Base-by-base conservation (phyloP, 2,329 filamentous ascomycete genomes). In the Rosellinia necatrix region DNA sequence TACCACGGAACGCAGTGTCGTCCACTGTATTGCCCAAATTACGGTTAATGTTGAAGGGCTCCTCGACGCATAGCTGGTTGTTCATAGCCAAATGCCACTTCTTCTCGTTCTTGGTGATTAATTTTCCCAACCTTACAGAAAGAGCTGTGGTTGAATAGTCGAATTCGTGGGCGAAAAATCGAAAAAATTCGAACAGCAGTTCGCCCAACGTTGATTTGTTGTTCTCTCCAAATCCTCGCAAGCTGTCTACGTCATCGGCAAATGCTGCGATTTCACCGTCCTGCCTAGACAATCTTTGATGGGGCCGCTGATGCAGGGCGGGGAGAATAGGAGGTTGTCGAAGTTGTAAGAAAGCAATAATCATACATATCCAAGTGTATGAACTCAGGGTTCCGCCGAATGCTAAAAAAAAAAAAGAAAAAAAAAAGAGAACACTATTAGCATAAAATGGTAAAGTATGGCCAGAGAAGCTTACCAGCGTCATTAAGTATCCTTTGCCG, bases 331-430 rank as follows among this genome's bases (percentile, higher is more conserved):
- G 90, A 13, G 91, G 90, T 57, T 88, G 82, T 66, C 92, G 86
- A 48, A 91, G 89, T 74, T 99, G 94, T 22, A 99, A 81, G 69
- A 97, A 99, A 65, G 92, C 96, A 70, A 99, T 89, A 64, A 97
- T 96, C 81, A 99, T 85, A 74, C 94, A 99, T 71, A 97, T 97
- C 94, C 94, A 99, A 19, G 94, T 97, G 71, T 99, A 99, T 15
- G 94, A 99, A 74, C 93, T 97, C 58, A 99, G 81, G 6, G 94
- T 99, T 54, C 91, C 92, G 60, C 94, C 92, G 70, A 92, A 91
- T 56, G 90, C 94, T 96, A 70, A 29, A 55, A 17, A n/a, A n/a
- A n/a, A n/a, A n/a, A n/a, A n/a, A n/a, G n/a, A n/a, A n/a, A n/a
- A n/a, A n/a, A n/a, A n/a, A n/a, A n/a, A n/a, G n/a, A n/a, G 4